phyloP scores from a whole-genome alignment of 1,139 yeast genomes.

The Meyerozyma sp. region DNA sequence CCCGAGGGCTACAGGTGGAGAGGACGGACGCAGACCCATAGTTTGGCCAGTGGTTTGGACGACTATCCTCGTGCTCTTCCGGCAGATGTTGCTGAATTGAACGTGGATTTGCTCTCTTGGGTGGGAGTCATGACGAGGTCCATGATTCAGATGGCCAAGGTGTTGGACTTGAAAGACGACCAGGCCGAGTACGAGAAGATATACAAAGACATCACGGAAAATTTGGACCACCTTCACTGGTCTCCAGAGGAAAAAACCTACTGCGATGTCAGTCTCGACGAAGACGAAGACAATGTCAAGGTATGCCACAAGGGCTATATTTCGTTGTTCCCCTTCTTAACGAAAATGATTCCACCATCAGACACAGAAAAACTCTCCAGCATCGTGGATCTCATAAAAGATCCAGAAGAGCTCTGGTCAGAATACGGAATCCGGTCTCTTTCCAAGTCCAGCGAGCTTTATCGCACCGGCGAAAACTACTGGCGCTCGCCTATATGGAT shows the following conservation, averaged over 20 bases:
- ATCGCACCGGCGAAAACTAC: constrained; percentile 81
- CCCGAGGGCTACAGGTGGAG: constrained; percentile 87
- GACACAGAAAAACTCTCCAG: constrained; percentile 46
- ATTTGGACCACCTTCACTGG: constrained; percentile 80
- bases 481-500: constrained; percentile 98
- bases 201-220: constrained; percentile 52
- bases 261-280: constrained; percentile 81
- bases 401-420: constrained; percentile 75
- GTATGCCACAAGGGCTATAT: constrained; percentile 90
- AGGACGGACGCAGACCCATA: constrained; percentile 80
- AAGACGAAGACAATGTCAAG: constrained; percentile 55
- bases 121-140: constrained; percentile 87
- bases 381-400: constrained; percentile 53
- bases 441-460: constrained; percentile 60
- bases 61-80: constrained; percentile 87
- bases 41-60: constrained; percentile 90
- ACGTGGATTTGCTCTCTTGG: constrained; percentile 90
- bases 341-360: constrained; percentile 55
- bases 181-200: constrained; percentile 44
- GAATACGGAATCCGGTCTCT: constrained; percentile 78
- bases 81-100: constrained; percentile 84
- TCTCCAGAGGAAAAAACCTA: constrained; percentile 57
- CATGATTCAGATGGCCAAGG: constrained; percentile 66
- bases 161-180: constrained; percentile 59
- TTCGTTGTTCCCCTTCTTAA: constrained; percentile 77